Conservation (phyloP, 305 asterid genomes). For the Lippia alba region DNA sequence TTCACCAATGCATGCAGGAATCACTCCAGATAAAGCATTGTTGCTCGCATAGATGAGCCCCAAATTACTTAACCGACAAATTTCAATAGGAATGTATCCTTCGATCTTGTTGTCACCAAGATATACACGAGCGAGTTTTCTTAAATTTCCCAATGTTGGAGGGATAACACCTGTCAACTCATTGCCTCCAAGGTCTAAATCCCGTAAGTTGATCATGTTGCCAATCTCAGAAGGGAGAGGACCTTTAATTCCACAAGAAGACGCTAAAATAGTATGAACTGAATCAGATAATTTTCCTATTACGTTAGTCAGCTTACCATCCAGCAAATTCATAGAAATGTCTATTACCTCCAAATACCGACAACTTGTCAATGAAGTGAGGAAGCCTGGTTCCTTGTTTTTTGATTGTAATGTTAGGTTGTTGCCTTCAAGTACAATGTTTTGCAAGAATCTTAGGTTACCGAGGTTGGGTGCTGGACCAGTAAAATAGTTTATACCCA, state of each 20-base stretch:
- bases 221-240: no score
- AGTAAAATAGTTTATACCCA: constrained; percentile 29
- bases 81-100: background rate
- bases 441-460: background rate
- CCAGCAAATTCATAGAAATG: no score
- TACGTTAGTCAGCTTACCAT: no score
- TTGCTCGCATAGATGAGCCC: background rate
- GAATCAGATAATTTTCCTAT: no score
- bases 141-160: constrained; percentile 31
- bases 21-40: background rate
- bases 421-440: no score
- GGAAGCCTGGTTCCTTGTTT: no score
- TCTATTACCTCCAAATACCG: no score
- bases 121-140: background rate
- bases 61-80: background rate
- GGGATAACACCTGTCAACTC: constrained; percentile 46
- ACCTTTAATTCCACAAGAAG: no score
- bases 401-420: constrained; percentile 36
- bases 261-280: no score
- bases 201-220: no score
- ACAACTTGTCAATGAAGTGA: no score
- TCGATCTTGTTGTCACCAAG: background rate
- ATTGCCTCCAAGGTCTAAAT: no score
- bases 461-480: constrained; percentile 44
- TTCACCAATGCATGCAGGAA: background rate